Percentiles rank a stretch among this genome's conserved stretches.
phyloP scores from a whole-genome alignment of 352 stramenopile genomes.

The Hyaloperonospora arabidopsidis region DNA sequence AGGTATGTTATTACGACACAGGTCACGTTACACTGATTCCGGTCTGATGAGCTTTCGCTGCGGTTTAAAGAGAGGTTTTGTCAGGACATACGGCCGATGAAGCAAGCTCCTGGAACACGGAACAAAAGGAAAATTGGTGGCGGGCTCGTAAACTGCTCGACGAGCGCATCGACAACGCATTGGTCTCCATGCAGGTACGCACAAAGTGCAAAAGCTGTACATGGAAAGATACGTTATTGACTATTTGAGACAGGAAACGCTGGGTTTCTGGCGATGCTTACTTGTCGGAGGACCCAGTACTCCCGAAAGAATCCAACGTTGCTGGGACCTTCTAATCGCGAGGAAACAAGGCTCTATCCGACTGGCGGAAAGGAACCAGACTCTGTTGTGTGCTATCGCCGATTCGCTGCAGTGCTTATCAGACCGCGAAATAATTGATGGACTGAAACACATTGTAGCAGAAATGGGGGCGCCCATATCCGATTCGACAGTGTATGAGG shows the following conservation, averaged over 20 bases:
- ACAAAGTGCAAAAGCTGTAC: not conserved
- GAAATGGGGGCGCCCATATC: constrained; percentile 23
- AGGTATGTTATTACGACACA: constrained; percentile 28
- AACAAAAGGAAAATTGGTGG: constrained; percentile 80
- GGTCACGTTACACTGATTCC: not conserved
- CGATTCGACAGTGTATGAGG: constrained; percentile 15
- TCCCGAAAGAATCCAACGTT: constrained; percentile 16
- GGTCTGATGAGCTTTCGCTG: constrained; percentile 1
- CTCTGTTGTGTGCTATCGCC: constrained; percentile 31
- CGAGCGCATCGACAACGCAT: constrained; percentile 28
- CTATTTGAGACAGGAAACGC: constrained; percentile 23
- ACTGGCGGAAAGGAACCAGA: constrained; percentile 19
- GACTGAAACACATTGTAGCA: constrained; percentile 31
- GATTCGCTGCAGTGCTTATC: constrained; percentile 28
- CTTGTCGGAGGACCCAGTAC: constrained; percentile 22
- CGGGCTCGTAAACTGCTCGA: constrained; percentile 52
- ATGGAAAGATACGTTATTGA: constrained; percentile 1
- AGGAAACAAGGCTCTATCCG: constrained; percentile 5
- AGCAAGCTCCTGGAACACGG: constrained; percentile 38
- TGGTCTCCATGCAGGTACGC: constrained; percentile 51
- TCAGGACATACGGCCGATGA: constrained; percentile 52
- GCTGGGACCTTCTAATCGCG: constrained; percentile 29
- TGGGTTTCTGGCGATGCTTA: constrained; percentile 58
- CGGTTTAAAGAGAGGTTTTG: constrained; percentile 37
- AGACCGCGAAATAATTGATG: constrained; percentile 35